A percentile compares a stretch with the other conserved stretches of the same genome.
Evolutionary conservation across 192 early-diverging fungal species (phyloP).

Genomic region (Entomortierella parvispora): DNA sequence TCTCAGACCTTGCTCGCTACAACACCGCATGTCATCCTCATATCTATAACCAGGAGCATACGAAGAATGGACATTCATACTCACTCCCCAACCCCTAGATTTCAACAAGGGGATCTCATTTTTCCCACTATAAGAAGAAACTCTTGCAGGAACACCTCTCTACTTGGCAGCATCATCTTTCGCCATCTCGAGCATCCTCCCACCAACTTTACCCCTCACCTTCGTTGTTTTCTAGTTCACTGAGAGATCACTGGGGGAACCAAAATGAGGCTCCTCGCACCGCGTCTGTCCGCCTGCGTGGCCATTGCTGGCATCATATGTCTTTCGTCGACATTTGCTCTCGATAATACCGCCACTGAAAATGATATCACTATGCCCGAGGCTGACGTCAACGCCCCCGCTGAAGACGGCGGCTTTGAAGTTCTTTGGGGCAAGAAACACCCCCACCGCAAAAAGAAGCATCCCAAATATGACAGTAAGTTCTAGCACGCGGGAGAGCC

Average conservation of each 20-base stretch:
- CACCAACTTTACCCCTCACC: neutral
- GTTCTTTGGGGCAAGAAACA: neutral
- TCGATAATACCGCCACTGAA: neutral
- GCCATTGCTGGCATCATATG: constrained; percentile 6
- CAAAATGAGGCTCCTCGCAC: constrained; percentile 11
- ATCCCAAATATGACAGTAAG: neutral
- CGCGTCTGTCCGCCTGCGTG: constrained; percentile 9
- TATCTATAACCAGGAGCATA: too few species aligned
- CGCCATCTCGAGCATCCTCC: neutral
- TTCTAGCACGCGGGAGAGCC: too few species aligned
- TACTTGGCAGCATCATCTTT: neutral
- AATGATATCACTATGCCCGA: neutral
- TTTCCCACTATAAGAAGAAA: neutral
- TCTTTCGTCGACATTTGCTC: constrained; percentile 5
- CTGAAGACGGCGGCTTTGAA: neutral
- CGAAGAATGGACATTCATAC: too few species aligned
- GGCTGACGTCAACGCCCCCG: neutral
- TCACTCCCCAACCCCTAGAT: neutral
- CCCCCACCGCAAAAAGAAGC: constrained; percentile 4
- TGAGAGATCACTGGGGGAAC: constrained; percentile 1
- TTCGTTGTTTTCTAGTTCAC: neutral
- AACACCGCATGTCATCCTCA: too few species aligned
- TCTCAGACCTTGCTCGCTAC: too few species aligned
- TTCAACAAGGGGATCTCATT: neutral
- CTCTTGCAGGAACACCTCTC: neutral